Conservation (phyloP, 1,284 basidiomycete genomes). For the Fomitopsis schrenkii region DNA sequence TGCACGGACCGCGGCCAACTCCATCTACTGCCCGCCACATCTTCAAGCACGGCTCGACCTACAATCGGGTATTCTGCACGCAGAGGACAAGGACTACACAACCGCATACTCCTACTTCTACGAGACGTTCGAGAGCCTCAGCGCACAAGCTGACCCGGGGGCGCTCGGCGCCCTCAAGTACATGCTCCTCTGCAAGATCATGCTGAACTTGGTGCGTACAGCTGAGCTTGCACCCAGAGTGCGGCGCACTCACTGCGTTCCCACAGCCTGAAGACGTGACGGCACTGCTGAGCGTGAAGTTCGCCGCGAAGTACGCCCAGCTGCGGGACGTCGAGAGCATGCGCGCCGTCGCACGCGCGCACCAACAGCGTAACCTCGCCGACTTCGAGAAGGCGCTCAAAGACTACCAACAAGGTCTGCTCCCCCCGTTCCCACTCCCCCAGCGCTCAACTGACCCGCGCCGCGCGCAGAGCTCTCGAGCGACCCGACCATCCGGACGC, state of each 20-base stretch:
- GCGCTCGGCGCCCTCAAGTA: conserved; percentile 92
- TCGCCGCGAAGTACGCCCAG: conserved; percentile 82
- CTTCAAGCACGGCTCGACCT: conserved; percentile 93
- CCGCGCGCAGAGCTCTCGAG: conserved; percentile 74
- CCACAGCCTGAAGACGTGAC: conserved; percentile 88
- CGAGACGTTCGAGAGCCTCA: conserved; percentile 87
- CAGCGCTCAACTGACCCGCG: neutral
- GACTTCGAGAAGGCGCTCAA: conserved; percentile 87
- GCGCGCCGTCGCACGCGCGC: conserved; percentile 92
- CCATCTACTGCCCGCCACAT: conserved; percentile 95
- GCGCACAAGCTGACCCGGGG: conserved; percentile 67
- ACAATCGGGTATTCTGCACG: conserved; percentile 89
- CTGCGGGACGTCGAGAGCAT: conserved; percentile 89
- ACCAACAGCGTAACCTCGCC: conserved; percentile 85
- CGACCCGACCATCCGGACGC: conserved; percentile 91
- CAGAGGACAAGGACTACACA: conserved; percentile 97
- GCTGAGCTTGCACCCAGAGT: neutral
- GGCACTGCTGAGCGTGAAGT: conserved; percentile 81
- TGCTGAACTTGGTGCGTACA: conserved; percentile 83
- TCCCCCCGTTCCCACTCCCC: neutral
- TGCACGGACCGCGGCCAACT: conserved; percentile 91
- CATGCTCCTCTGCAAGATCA: conserved; percentile 97
- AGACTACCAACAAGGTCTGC: conserved; percentile 82
- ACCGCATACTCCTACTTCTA: conserved; percentile 98
- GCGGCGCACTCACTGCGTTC: neutral